Conservation (phyloP, 192 early-diverging fungal genomes). For the Jimgerdemannia flammicorona region DNA sequence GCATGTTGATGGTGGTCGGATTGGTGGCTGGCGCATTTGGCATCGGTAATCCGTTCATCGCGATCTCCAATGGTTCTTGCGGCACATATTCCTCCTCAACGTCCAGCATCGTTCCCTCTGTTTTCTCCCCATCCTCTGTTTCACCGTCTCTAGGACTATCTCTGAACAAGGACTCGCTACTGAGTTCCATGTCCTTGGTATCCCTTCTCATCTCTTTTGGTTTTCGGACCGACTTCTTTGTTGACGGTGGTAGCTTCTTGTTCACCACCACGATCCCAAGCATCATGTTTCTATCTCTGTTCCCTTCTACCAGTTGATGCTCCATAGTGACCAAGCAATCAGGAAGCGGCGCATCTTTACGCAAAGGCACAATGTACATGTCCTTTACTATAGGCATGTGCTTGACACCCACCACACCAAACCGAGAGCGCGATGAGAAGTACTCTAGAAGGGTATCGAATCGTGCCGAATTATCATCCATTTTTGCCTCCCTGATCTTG, state of each 20-base stretch:
- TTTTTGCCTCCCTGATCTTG: not conserved
- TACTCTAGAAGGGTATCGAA: conserved; percentile 55
- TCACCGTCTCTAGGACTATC: not conserved
- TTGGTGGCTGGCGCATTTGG: too few relatives aligned
- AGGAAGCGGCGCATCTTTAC: conserved; percentile 47
- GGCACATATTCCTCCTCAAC: not conserved
- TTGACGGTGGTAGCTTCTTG: conserved; percentile 29
- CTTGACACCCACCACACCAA: conserved; percentile 61
- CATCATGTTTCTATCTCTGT: conserved; percentile 41
- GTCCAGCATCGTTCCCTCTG: not conserved
- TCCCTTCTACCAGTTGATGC: conserved; percentile 25
- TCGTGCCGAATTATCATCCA: conserved; percentile 24
- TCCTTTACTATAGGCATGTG: conserved; percentile 65
- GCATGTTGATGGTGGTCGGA: not conserved
- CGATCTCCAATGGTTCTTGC: not conserved
- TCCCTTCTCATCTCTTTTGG: not conserved
- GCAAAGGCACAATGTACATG: conserved; percentile 70
- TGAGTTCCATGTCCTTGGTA: not conserved
- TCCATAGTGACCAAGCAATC: conserved; percentile 47
- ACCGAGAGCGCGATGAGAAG: conserved; percentile 54
- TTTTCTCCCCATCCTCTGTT: not conserved
- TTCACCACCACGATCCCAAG: conserved; percentile 59
- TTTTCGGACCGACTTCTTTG: not conserved
- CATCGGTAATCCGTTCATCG: not conserved
- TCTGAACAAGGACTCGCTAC: not conserved